Evolutionary conservation across 2,329 filamentous ascomycete genomes (phyloP), one percentile per base, ranked within the genome.

Genomic region (Lizonia empirigonia): DNA sequence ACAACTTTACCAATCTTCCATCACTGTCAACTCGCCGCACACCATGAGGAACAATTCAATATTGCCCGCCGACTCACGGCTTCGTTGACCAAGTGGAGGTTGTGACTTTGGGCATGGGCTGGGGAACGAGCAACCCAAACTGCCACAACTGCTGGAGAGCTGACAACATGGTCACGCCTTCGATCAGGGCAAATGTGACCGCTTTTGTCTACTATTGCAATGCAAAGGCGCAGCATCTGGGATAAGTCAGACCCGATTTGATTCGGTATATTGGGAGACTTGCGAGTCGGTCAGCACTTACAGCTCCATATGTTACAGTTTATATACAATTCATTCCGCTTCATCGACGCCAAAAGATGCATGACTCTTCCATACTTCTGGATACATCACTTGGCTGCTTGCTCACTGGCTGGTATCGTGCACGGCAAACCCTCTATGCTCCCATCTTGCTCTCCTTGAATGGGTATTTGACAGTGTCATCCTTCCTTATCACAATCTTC

Each of bases 401-500:
- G 10, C 32, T 44, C 10, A 9, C 23, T 27, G 24, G 16, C 15
- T 10, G 7, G 10, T 12, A 4, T 34, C 15, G 16, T 38, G 24
- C 27, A 47, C 18, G 13, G 24, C 22, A 38, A n/a, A 2, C n/a
- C 7, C 7, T 46, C 33, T 44, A 53, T 16, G 32, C 33, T 12
- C 41, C 30, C 58, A 53, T 41, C 46, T 69, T 72, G 3, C 74
- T 65, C 62, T 79, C 82, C 72, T 84, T 86, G 69, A 78, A 86
- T 5, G 85, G 85, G 67, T 85, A 87, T 55, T 77, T 79, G 16
- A 92, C 78, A 45, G 86, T 82, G 70, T 92, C 89, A 70, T 91
- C 89, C 80, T 94, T 96, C 67, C 89, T 85, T 67, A 90, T 79
- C 84, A 88, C 95, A 60, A 97, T 85, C 79, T 91, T 91, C 71